Base-by-base conservation (phyloP, 371 early-diverging fungal genomes). In the Mucor mucedo region DNA sequence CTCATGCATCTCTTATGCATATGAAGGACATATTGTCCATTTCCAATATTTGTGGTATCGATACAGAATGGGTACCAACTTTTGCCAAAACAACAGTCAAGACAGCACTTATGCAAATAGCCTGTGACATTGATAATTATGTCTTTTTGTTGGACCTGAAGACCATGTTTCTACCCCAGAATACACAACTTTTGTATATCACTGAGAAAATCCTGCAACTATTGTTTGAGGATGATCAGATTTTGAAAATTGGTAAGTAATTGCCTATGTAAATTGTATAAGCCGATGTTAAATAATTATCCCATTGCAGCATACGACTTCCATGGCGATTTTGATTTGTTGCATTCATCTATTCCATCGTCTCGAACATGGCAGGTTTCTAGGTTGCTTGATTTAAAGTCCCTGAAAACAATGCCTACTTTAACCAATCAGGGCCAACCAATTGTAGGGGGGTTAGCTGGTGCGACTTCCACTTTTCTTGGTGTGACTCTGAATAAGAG, bases 11-110 rank as follows among this genome's bases (percentile, higher is more conserved):
- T 0, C 38, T 79, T 16, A 41, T 63, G 13, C 62, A 59, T 8
- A 75, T 82, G 72, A 66, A 68, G 27, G 57, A 53, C 9, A 32
- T 68, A 1, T 54, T 82, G 2, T 39, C 49, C 0, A 48, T 62
- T 14, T 65, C 69, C 13, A 53, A 55, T 9, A 21, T 75, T 0
- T 75, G 72, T 48, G 79, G 82, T 7, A 56, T 82, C 9, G 82
- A 82, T 66, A 77, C 79, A 0, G 82, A 82, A 64, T 82, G 82
- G 82, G 71, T 78, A 9, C 82, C 82, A 4, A 52, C 63, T 13
- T 73, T 82, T 71, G 82, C 79, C 13, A 62, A 63, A 27, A 21
- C 49, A 2, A 66, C 8, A 7, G 39, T 53, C 10, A 65, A 69
- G 52, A 82, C 82, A 0, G 75, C 82, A 3, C 52, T 82, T 14